Percentiles rank a stretch among this genome's conserved stretches.
Evolutionary conservation across 208 protist genomes (phyloP).

Genomic region (Acanthamoeba royreba): DNA sequence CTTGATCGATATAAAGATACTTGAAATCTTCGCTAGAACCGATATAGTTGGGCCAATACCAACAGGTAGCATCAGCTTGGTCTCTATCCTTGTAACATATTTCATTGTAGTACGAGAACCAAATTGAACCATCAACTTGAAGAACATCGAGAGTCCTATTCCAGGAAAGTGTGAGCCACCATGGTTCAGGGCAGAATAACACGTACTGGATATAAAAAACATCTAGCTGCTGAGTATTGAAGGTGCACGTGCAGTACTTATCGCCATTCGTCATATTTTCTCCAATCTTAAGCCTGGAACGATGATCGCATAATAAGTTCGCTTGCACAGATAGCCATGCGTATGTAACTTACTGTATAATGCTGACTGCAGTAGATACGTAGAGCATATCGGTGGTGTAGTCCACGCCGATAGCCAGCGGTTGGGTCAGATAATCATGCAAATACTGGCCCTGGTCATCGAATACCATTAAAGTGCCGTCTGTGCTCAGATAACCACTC

Average conservation of each 20-base stretch:
- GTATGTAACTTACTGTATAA: background rate
- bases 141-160: background rate
- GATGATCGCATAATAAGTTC: too few relatives aligned
- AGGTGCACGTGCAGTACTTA: slow-evolving; percentile 8
- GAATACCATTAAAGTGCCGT: background rate
- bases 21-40: background rate
- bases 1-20: background rate
- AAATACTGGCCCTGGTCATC: background rate
- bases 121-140: background rate
- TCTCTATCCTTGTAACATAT: background rate
- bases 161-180: too few relatives aligned
- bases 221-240: background rate
- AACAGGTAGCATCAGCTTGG: background rate
- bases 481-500: background rate
- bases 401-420: background rate
- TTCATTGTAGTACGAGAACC: background rate
- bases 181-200: too few relatives aligned
- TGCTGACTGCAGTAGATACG: background rate
- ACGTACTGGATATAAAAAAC: background rate
- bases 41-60: background rate
- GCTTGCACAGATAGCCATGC: background rate
- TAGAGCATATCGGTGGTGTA: background rate
- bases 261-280: background rate
- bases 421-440: background rate
- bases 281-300: background rate